Percentiles rank a stretch among this genome's conserved stretches.
These are phyloP conservation scores for Apostasia ramifera DNA, from an alignment of 106 monocot genomes.

Conservation along the genomic window DNA sequence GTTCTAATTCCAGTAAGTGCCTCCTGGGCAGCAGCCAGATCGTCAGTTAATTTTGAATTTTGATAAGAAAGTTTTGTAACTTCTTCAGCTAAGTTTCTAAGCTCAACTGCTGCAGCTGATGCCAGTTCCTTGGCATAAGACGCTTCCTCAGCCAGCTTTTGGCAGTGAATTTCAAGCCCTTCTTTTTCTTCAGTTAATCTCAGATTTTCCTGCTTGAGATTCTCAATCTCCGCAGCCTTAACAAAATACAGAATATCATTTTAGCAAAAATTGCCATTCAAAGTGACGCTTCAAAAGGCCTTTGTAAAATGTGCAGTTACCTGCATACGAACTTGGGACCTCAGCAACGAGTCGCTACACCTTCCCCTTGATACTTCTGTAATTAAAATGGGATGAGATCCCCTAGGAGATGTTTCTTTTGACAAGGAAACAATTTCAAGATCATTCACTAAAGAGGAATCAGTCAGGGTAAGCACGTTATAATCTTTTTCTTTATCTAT, in stretches of 20 bases:
- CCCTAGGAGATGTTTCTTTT: constrained; percentile 13
- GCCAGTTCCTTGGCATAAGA: constrained; percentile 97
- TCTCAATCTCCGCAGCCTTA: constrained; percentile 92
- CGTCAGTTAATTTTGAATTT: constrained; percentile 67
- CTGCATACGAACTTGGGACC: constrained; percentile 80
- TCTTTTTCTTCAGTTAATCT: constrained; percentile 82
- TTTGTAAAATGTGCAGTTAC: constrained; percentile 15
- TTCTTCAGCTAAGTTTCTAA: constrained; percentile 93
- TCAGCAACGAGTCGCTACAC: constrained; percentile 32
- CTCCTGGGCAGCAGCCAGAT: constrained; percentile 46
- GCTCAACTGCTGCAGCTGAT: constrained; percentile 90
- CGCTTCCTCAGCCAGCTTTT: constrained; percentile 90
- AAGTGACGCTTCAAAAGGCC: neutral
- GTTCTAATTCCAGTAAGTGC: constrained; percentile 16
- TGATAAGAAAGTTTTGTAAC: constrained; percentile 90
- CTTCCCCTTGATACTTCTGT: constrained; percentile 18
- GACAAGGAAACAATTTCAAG: constrained; percentile 7
- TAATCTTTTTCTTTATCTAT: constrained; percentile 18
- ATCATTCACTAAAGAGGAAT: constrained; percentile 18
- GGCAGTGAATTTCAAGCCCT: constrained; percentile 77
- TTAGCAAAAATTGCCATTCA: neutral
- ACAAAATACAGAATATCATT: constrained; percentile 8
- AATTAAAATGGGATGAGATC: constrained; percentile 7
- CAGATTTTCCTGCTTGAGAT: constrained; percentile 76
- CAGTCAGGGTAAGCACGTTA: constrained; percentile 7